These are phyloP conservation scores for Pseudonitzschia multistriata DNA, from an alignment of 108 stramenopile genomes.

Conservation along the genomic window DNA sequence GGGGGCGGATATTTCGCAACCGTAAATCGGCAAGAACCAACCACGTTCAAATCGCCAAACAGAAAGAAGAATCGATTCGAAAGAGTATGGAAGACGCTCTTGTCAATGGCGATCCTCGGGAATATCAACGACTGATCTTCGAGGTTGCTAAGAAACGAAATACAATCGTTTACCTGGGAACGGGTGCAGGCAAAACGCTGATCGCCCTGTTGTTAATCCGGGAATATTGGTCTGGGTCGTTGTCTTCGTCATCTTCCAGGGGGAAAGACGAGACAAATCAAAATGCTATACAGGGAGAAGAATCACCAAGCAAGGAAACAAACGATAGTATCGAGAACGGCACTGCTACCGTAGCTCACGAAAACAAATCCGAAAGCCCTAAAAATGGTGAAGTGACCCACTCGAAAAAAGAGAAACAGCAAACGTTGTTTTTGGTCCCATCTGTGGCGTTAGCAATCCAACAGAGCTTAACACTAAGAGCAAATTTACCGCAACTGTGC, in stretches of 20 bases:
- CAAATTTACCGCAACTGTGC: slow-evolving; percentile 45
- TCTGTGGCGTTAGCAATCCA: slow-evolving; percentile 65
- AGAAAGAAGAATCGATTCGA: slow-evolving; percentile 12
- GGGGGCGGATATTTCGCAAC: background rate
- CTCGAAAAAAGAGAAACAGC: background rate
- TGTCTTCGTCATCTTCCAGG: background rate
- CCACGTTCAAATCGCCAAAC: background rate
- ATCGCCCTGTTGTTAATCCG: slow-evolving; percentile 57
- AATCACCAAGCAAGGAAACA: background rate
- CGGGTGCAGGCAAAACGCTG: slow-evolving; percentile 63
- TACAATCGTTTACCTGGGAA: slow-evolving; percentile 64
- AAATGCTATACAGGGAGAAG: background rate
- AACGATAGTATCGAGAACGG: background rate
- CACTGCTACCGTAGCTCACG: background rate
- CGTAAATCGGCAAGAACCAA: background rate
- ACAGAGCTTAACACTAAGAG: slow-evolving; percentile 48
- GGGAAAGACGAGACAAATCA: slow-evolving; percentile 14
- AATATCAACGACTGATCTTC: slow-evolving; percentile 51
- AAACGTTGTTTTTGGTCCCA: slow-evolving; percentile 67
- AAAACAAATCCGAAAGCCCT: background rate
- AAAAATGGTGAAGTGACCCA: background rate
- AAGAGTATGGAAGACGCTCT: slow-evolving; percentile 23
- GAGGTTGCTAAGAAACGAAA: slow-evolving; percentile 51
- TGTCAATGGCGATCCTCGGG: slow-evolving; percentile 39
- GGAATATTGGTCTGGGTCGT: background rate